These are phyloP conservation scores for Penicillium expansum DNA, from an alignment of 2,329 filamentous ascomycete species.

Conservation along the genomic window DNA sequence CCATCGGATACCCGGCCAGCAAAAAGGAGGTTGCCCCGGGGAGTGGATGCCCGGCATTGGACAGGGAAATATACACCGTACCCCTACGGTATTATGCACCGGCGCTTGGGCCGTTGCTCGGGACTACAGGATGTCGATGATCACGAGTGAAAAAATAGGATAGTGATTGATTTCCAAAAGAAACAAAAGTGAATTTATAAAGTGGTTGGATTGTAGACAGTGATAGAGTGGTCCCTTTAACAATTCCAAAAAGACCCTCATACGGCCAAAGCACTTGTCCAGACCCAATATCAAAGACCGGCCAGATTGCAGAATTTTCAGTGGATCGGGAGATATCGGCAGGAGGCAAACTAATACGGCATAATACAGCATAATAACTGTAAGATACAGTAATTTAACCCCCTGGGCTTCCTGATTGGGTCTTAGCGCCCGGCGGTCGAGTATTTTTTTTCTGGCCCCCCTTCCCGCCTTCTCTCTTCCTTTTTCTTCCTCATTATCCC, in stretches of 20 bases:
- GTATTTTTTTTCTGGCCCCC: constrained; percentile 38
- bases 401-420: constrained; percentile 24
- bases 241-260: not conserved
- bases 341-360: constrained; percentile 14
- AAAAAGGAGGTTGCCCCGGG: constrained; percentile 28
- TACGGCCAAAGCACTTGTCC: not conserved
- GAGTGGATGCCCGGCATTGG: constrained; percentile 20
- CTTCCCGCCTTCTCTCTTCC: constrained; percentile 41
- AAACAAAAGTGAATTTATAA: not conserved
- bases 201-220: not conserved
- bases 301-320: constrained; percentile 18
- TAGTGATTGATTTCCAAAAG: not conserved
- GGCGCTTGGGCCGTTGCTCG: constrained; percentile 23
- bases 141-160: not conserved
- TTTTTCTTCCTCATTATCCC: constrained; percentile 39
- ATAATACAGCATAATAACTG: constrained; percentile 12
- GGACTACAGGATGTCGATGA: constrained; percentile 15
- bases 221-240: not conserved
- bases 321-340: constrained; percentile 42
- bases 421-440: constrained; percentile 33
- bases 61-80: constrained; percentile 26
- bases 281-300: not conserved
- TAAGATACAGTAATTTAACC: constrained; percentile 11
- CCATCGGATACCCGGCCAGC: constrained; percentile 32
- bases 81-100: constrained; percentile 10